Evolutionary conservation across 139 green algal genomes (phyloP).

Genomic region (Tetratostichococcus sp.): DNA sequence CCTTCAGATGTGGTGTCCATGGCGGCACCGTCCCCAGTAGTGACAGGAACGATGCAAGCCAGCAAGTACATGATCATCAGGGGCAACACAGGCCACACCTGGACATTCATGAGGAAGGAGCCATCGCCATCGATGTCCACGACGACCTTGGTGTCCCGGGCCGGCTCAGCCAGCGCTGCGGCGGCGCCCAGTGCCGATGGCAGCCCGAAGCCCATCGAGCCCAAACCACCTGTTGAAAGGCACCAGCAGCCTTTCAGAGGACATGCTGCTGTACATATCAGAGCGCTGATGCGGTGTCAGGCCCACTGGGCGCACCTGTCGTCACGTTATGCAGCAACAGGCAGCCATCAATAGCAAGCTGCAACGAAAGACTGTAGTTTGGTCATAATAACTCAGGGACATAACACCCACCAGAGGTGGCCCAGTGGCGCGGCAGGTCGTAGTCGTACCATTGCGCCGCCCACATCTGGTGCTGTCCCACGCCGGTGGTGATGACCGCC

Average conservation of each 20-base stretch:
- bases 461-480: constrained; percentile 99
- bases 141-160: constrained; percentile 66
- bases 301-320: too few relatives aligned
- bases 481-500: constrained; percentile 94
- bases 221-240: constrained; percentile 65
- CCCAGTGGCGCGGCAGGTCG: constrained; percentile 68
- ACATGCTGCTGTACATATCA: too few relatives aligned
- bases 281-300: too few relatives aligned
- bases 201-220: constrained; percentile 98
- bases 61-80: neutral
- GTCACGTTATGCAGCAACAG: too few relatives aligned
- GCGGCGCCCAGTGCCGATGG: constrained; percentile 89
- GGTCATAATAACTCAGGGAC: too few relatives aligned
- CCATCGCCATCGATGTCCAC: constrained; percentile 98
- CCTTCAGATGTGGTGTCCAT: too few relatives aligned
- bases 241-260: too few relatives aligned
- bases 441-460: constrained; percentile 93
- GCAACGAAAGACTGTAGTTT: too few relatives aligned
- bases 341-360: too few relatives aligned
- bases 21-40: too few relatives aligned
- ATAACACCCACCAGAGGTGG: constrained; percentile 65
- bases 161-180: constrained; percentile 75
- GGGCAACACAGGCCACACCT: constrained; percentile 42
- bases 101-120: constrained; percentile 96
- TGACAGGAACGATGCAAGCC: neutral